These are phyloP conservation scores for Aspergillus pseudoviridinutans DNA, from an alignment of 2,329 filamentous ascomycete species.

Conservation along the genomic window DNA sequence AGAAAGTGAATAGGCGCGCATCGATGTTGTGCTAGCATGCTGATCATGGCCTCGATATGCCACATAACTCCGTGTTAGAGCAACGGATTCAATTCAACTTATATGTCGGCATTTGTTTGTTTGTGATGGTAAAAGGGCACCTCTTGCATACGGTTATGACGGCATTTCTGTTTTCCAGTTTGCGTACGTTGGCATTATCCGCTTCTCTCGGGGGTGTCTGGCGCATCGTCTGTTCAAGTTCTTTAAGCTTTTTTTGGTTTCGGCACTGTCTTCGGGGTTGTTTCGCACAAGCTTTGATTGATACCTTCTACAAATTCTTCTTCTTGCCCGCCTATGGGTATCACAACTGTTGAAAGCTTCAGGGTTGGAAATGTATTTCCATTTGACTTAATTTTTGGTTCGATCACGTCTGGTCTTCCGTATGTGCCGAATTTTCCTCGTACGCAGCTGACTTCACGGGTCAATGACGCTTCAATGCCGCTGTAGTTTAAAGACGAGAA, in stretches of 20 bases:
- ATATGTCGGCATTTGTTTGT: slow-evolving; percentile 40
- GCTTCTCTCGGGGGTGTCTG: slow-evolving; percentile 31
- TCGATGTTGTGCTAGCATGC: slow-evolving; percentile 21
- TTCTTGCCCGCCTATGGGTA: slow-evolving; percentile 17
- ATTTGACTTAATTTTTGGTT: slow-evolving; percentile 20
- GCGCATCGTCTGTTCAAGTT: slow-evolving; percentile 24
- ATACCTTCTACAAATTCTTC: slow-evolving; percentile 28
- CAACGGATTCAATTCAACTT: slow-evolving; percentile 29
- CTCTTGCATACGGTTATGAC: slow-evolving; percentile 40
- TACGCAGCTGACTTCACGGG: slow-evolving; percentile 4
- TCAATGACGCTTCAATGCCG: not conserved
- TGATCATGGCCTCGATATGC: slow-evolving; percentile 17
- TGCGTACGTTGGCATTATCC: slow-evolving; percentile 34
- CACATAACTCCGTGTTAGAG: slow-evolving; percentile 17
- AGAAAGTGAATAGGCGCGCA: slow-evolving; percentile 27
- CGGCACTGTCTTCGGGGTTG: slow-evolving; percentile 21
- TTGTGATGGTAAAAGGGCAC: slow-evolving; percentile 38
- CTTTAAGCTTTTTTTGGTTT: slow-evolving; percentile 16
- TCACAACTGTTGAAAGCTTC: slow-evolving; percentile 26
- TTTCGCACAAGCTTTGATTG: slow-evolving; percentile 26
- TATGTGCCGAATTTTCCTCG: not conserved
- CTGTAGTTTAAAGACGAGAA: not conserved
- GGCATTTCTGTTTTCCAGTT: slow-evolving; percentile 28
- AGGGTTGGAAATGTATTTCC: slow-evolving; percentile 19
- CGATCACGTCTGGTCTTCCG: slow-evolving; percentile 17